Conservation (phyloP, 257 asterid species). For the Nicotiana benthamiana region DNA sequence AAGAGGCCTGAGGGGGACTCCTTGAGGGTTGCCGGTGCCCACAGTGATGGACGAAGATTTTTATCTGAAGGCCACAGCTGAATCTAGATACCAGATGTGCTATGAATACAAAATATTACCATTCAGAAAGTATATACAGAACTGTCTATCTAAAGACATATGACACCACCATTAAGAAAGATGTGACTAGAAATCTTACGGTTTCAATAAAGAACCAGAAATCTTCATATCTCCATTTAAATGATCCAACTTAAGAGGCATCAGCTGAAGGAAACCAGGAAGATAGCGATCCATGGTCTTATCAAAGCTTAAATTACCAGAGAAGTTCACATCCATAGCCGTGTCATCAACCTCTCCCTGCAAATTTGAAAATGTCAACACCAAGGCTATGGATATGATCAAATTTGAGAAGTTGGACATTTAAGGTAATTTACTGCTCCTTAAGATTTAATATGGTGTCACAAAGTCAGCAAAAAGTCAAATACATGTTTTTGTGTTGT, state of each 20-base stretch:
- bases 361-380: conserved; percentile 21
- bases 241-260: conserved; percentile 78
- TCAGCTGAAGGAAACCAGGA: conserved; percentile 65
- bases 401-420: not conserved
- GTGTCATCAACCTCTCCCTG: conserved; percentile 96
- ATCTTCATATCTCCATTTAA: conserved; percentile 95
- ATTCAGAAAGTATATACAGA: conserved; percentile 1
- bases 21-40: not conserved
- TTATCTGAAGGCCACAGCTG: not conserved
- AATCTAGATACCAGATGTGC: not conserved
- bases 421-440: not conserved
- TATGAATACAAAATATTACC: not conserved
- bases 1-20: not conserved
- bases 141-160: conserved; percentile 11
- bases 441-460: not conserved
- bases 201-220: conserved; percentile 89
- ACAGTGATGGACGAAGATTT: not conserved
- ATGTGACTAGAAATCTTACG: conserved; percentile 53
- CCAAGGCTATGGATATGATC: not conserved
- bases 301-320: conserved; percentile 86
- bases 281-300: conserved; percentile 80
- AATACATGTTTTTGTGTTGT: not conserved
- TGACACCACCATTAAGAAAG: conserved; percentile 7
- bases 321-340: conserved; percentile 95
- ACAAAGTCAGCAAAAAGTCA: not conserved